phyloP scores from a whole-genome alignment of 257 asterid genomes.

The Scutellaria baicalensis region DNA sequence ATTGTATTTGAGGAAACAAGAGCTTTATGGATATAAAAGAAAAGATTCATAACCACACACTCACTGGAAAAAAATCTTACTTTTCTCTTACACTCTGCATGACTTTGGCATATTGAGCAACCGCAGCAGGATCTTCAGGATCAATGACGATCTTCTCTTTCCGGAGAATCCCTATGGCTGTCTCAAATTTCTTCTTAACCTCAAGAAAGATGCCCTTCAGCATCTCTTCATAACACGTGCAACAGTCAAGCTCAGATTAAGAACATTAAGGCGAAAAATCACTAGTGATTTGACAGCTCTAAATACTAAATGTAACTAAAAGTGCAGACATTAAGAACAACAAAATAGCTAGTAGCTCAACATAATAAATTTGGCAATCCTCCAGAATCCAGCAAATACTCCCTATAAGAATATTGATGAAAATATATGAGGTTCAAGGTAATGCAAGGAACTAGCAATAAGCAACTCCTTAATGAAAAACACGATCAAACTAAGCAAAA shows the following conservation, averaged over 20 bases:
- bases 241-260: constrained; percentile 24
- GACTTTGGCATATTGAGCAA: constrained; percentile 77
- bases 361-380: not conserved
- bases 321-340: not conserved
- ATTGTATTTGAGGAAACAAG: not conserved
- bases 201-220: constrained; percentile 91
- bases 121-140: constrained; percentile 88
- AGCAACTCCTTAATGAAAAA: not conserved
- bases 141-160: constrained; percentile 91
- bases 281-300: not conserved
- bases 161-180: constrained; percentile 67
- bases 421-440: not conserved
- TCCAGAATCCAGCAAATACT: not conserved
- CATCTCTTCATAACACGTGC: constrained; percentile 55
- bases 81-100: constrained; percentile 78
- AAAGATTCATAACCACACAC: not conserved
- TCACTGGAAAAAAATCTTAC: constrained; percentile 34
- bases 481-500: not conserved
- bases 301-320: constrained; percentile 7
- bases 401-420: not conserved
- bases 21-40: not conserved
- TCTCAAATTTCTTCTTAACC: constrained; percentile 85
- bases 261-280: not conserved
- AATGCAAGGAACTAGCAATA: not conserved
- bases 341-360: constrained; percentile 5